Conservation (phyloP, 2,329 filamentous ascomycete genomes). For the Phyllosticta paracitricarpa region DNA sequence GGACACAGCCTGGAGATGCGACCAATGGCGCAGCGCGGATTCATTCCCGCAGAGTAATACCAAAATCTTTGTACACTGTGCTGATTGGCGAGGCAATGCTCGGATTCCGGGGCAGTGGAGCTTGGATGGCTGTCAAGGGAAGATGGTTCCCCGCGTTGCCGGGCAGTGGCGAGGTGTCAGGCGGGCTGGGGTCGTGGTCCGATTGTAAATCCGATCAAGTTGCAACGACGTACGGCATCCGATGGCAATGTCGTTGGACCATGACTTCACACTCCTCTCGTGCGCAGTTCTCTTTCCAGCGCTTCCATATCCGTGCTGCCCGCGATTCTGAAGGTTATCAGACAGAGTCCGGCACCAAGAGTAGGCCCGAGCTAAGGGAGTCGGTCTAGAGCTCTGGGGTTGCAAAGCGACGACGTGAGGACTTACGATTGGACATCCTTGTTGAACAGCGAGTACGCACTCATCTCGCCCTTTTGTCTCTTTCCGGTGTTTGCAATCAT, state of each 20-base stretch:
- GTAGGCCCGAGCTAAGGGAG: slow-evolving; percentile 1
- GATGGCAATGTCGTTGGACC: not conserved
- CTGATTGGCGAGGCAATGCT: not conserved
- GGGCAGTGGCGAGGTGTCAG: not conserved
- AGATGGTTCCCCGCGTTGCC: not conserved
- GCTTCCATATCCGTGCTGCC: slow-evolving; percentile 11
- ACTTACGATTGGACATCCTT: slow-evolving; percentile 19
- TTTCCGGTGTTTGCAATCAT: slow-evolving; percentile 23
- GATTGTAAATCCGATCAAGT: not conserved
- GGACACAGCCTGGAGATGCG: not conserved
- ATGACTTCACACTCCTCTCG: not conserved
- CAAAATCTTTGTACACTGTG: not conserved
- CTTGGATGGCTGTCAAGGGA: not conserved
- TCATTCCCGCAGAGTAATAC: not conserved
- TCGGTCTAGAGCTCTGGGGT: not conserved
- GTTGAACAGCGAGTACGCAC: slow-evolving; percentile 23
- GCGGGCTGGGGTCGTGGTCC: not conserved
- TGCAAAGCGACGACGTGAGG: not conserved
- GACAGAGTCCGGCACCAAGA: slow-evolving; percentile 1
- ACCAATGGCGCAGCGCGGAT: not conserved
- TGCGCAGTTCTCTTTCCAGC: slow-evolving; percentile 9
- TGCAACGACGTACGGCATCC: not conserved
- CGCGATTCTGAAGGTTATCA: slow-evolving; percentile 6
- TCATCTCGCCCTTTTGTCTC: slow-evolving; percentile 20
- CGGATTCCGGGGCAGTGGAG: not conserved